A percentile compares a stretch with the other conserved stretches of the same genome.
Conservation (phyloP, 2,329 filamentous ascomycete species). For the Albophoma yamanashiensis region DNA sequence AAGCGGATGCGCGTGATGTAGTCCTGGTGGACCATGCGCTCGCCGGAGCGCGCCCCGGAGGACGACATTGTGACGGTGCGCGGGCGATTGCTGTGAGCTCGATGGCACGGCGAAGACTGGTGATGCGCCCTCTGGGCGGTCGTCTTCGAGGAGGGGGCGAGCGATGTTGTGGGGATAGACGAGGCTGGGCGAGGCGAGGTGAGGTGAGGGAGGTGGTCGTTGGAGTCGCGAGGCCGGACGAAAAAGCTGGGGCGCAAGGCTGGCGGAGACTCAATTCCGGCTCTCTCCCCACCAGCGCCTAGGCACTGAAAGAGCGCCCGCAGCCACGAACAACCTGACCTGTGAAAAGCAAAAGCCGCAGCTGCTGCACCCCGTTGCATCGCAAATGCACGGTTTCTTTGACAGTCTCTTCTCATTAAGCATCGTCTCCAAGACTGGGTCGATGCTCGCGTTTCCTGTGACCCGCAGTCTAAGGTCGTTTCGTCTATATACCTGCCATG, state of each 20-base stretch:
- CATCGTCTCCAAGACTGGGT: conserved; percentile 1
- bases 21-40: conserved; percentile 73
- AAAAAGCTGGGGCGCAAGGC: not conserved
- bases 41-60: conserved; percentile 30
- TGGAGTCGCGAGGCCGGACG: not conserved
- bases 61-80: conserved; percentile 17
- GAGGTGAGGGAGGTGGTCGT: not conserved
- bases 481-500: not conserved
- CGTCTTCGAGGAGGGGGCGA: not conserved
- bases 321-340: not conserved
- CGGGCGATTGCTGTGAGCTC: not conserved
- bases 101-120: not conserved
- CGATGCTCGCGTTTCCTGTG: not conserved
- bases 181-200: not conserved
- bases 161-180: not conserved
- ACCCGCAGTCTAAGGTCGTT: not conserved
- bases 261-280: not conserved
- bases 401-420: conserved; percentile 2
- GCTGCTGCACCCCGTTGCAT: not conserved
- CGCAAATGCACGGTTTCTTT: not conserved
- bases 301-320: not conserved
- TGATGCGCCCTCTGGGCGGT: not conserved
- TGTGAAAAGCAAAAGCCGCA: not conserved
- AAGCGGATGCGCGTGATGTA: conserved; percentile 95
- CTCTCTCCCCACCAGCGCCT: not conserved